Conservation (phyloP, 768 basidiomycete genomes). For the Chlorophyllum brunneum region DNA sequence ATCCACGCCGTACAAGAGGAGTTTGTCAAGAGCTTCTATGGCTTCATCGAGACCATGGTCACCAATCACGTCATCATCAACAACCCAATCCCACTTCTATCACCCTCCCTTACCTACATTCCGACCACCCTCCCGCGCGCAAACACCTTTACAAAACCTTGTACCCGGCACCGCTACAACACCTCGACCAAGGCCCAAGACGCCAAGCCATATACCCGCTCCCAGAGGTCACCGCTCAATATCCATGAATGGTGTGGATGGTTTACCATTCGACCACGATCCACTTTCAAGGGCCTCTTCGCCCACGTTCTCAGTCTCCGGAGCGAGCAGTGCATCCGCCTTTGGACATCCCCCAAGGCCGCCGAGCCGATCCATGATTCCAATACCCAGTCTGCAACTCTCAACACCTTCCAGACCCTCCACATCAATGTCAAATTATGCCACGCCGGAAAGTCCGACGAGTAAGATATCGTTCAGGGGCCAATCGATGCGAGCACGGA, state of each 20-base stretch:
- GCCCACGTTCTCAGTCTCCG: slow-evolving; percentile 50
- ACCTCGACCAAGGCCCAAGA: slow-evolving; percentile 71
- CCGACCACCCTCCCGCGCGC: slow-evolving; percentile 55
- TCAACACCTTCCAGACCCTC: slow-evolving; percentile 68
- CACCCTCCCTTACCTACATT: slow-evolving; percentile 16
- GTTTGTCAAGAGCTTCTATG: slow-evolving; percentile 71
- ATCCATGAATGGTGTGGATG: slow-evolving; percentile 40
- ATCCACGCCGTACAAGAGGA: slow-evolving; percentile 56
- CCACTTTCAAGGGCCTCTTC: slow-evolving; percentile 50
- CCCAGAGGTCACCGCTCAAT: slow-evolving; percentile 54
- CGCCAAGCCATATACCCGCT: slow-evolving; percentile 75
- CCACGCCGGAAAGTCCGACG: slow-evolving; percentile 16
- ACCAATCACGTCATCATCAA: slow-evolving; percentile 70
- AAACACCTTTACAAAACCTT: slow-evolving; percentile 47
- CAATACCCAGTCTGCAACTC: slow-evolving; percentile 69
- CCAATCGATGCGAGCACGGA: slow-evolving; percentile 41
- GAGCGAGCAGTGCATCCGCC: slow-evolving; percentile 37
- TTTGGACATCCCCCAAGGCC: slow-evolving; percentile 60
- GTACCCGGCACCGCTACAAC: slow-evolving; percentile 31
- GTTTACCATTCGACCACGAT: slow-evolving; percentile 9
- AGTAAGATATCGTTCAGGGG: slow-evolving; percentile 11
- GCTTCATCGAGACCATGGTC: slow-evolving; percentile 81
- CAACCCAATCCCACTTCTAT: slow-evolving; percentile 50
- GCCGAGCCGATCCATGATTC: slow-evolving; percentile 82
- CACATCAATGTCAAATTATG: slow-evolving; percentile 9